phyloP scores from a whole-genome alignment of 495 filamentous ascomycete genomes.

The Mycothermus thermophilus region DNA sequence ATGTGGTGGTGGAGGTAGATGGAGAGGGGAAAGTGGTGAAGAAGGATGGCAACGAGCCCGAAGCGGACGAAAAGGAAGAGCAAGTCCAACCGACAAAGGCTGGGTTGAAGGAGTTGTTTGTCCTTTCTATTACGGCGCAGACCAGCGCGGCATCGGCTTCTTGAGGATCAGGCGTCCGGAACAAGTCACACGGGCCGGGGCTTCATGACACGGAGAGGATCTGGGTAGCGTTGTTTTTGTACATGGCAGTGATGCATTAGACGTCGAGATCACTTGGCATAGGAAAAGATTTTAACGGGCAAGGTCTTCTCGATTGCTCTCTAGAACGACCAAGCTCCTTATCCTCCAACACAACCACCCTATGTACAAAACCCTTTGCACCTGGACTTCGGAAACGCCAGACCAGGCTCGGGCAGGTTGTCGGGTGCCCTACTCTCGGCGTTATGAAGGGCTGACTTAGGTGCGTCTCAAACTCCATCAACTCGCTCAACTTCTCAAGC shows the following conservation, averaged over 20 bases:
- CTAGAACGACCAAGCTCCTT: too few species aligned
- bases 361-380: background rate
- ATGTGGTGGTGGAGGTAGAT: conserved; percentile 32
- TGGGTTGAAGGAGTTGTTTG: too few species aligned
- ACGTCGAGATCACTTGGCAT: too few species aligned
- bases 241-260: too few species aligned
- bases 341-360: too few species aligned
- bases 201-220: too few species aligned
- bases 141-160: too few species aligned
- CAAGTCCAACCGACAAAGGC: too few species aligned
- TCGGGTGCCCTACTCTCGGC: conserved; percentile 16
- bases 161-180: too few species aligned
- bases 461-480: conserved; percentile 4
- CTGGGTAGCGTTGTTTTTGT: background rate
- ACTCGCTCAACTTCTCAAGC: conserved; percentile 5
- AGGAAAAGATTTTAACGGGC: background rate
- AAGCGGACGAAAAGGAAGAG: conserved; percentile 1
- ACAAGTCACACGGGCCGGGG: too few species aligned
- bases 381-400: background rate
- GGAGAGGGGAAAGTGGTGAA: conserved; percentile 2
- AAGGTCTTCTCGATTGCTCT: background rate
- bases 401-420: conserved; percentile 4
- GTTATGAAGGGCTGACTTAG: conserved; percentile 13
- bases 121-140: background rate
- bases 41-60: conserved; percentile 2